Evolutionary conservation across 352 stramenopile species (phyloP), one percentile per base, ranked within the genome.

Genomic region (Blastocystis sp.): DNA sequence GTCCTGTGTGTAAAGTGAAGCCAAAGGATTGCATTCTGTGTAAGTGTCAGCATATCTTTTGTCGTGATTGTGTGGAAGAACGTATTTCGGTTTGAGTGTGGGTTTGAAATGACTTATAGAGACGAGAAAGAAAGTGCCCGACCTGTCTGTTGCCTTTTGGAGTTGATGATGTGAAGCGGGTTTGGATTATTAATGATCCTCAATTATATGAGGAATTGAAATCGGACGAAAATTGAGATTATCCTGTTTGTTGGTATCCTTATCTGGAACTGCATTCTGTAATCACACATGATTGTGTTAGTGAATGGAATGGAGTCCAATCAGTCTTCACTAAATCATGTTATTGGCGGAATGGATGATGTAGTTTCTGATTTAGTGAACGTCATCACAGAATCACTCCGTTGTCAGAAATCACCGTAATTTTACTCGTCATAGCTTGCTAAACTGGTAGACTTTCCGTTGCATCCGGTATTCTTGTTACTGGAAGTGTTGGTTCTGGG

Each of bases 41-140:
- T 35, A 65, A 54, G 19, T 83, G 71, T 29, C 71, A 83, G 71
- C 71, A 83, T 63, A 83, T 83, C 51, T 83, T 83, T 56, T 83
- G 71, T 42, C 56, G 71, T 27, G 71, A 83, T 21, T 83, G 71
- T 27, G 37, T 83, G 35, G 71, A 83, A 11, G 71, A 83, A 37
- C 19, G 71, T 12, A 83, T 83, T 59, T 16, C 49, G 2, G 71
- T 83, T 19, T 27, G 49, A 1, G 0, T 21, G 24, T 21, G 12
- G 12, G n/a, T 32, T 32, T 3, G 16, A 29, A 11, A 49, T 83
- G 49, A 83, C 24, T 7, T n/a, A 27, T 87, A 87, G 77, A 74
- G 57, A 39, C 54, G 77, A 42, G 77, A 87, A 46, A 29, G 77
- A 21, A 87, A 87, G 51, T 87, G 77, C 29, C 77, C 77, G 11